Base-by-base conservation (phyloP, 371 early-diverging fungal species). In the Mortierella polycephala region DNA sequence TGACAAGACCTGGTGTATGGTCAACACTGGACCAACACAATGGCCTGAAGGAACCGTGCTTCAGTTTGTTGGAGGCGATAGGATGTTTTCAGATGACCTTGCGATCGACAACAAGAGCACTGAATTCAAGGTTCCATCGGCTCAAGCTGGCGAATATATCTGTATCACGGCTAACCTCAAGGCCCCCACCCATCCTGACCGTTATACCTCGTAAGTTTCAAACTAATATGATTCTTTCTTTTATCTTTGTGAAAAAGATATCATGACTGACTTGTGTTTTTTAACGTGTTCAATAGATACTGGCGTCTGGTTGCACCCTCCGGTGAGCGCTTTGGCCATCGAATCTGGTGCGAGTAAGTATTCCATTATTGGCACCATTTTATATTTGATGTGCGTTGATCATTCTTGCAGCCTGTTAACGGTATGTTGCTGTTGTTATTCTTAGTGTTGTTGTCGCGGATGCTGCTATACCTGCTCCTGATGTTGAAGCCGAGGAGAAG, bases 1-100 rank as follows among this genome's bases (percentile, higher is more conserved):
- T 58, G 66, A 83, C 55, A 91, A 92, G 86, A 88, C 91, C 42
- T 93, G 93, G 93, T 89, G 88, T 59, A 65, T 92, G 60, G 72
- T 71, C 39, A 93, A 93, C 69, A 80, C 85, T 61, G 93, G 93
- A 20, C 72, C 66, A 39, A 62, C 46, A 14, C 77, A 81, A 45
- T 93, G 93, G 93, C 93, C 93, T 0, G 67, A 83, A 55, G 89
- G 90, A 7, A 85, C 88, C 5, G 81, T 81, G 30, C 72, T 93
- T 7, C 75, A 85, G 7, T 88, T 88, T 66, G 81, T 85, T 45
- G 87, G 87, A 41, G 92, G 91, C 41, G 83, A 84, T 41, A 71
- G 79, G 0, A 83, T 83, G 55, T 84, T 86, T 63, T 65, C 75
- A 0, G 83, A 67, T 2, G 54, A 52, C 2, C 64, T 61, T 11